These are phyloP conservation scores for Laburnicola sp. DNA, from an alignment of 2,329 filamentous ascomycete genomes.

Conservation along the genomic window DNA sequence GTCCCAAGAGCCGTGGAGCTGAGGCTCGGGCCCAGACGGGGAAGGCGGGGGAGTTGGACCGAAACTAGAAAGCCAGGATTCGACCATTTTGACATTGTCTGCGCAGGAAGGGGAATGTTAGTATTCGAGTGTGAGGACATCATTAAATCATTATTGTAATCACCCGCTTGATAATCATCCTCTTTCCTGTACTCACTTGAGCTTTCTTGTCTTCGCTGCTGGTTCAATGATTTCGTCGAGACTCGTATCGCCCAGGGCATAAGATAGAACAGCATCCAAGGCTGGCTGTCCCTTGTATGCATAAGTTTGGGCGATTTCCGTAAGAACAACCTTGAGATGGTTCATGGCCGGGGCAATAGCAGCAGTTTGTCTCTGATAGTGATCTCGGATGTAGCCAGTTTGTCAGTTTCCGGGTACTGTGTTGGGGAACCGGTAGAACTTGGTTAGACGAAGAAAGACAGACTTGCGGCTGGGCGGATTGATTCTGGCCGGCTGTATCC, in stretches of 20 bases:
- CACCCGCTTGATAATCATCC: conserved; percentile 64
- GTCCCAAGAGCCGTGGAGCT: conserved; percentile 27
- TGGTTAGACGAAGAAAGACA: conserved; percentile 60
- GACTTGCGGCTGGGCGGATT: conserved; percentile 47
- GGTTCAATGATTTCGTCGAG: conserved; percentile 58
- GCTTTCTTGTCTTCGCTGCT: conserved; percentile 50
- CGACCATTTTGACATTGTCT: conserved; percentile 61
- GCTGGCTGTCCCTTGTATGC: conserved; percentile 58
- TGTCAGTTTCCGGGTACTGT: no score
- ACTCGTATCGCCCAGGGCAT: conserved; percentile 61
- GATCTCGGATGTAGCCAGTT: no score
- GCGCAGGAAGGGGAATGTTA: conserved; percentile 65
- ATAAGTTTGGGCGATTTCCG: conserved; percentile 59
- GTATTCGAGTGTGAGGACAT: conserved; percentile 62
- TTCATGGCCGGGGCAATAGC: conserved; percentile 55
- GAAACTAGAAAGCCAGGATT: conserved; percentile 58
- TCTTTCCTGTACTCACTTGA: conserved; percentile 78
- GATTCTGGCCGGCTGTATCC: conserved; percentile 37
- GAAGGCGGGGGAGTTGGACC: conserved; percentile 29
- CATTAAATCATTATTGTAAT: conserved; percentile 53
- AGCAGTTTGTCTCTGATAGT: conserved; percentile 56
- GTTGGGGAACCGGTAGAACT: no score
- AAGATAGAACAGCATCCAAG: conserved; percentile 64
- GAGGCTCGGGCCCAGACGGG: conserved; percentile 52
- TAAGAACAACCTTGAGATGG: conserved; percentile 54